A percentile compares a stretch with the other conserved stretches of the same genome.
These are phyloP conservation scores for Solanum pennellii DNA, from an alignment of 257 asterid species.

Conservation along the genomic window DNA sequence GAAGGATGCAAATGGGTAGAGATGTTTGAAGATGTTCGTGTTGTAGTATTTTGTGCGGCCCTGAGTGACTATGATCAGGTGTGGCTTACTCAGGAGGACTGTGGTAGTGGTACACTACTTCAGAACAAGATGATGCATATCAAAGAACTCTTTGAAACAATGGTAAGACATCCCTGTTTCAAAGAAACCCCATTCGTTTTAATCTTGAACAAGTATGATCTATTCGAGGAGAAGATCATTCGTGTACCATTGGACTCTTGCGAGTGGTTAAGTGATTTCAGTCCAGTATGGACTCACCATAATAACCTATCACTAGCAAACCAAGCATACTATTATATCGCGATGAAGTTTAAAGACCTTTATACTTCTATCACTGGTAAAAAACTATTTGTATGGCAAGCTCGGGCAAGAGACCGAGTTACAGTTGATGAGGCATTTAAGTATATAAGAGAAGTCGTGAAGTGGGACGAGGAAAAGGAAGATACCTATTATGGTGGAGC, in stretches of 20 bases:
- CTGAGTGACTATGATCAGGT: slow-evolving; percentile 5
- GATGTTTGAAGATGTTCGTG: slow-evolving; percentile 19
- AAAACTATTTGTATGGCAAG: slow-evolving; percentile 9
- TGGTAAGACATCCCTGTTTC: slow-evolving; percentile 16
- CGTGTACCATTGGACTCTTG: background rate
- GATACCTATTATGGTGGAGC: slow-evolving; percentile 1
- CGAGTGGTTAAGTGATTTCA: slow-evolving; percentile 5
- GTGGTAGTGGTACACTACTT: background rate
- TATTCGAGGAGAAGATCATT: slow-evolving; percentile 1
- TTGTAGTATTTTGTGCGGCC: slow-evolving; percentile 7
- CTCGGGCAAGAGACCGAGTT: slow-evolving; percentile 2
- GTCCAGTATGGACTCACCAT: background rate
- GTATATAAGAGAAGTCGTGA: slow-evolving; percentile 5
- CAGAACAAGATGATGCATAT: slow-evolving; percentile 12
- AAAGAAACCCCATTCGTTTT: slow-evolving; percentile 6
- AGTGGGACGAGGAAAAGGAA: slow-evolving; percentile 11
- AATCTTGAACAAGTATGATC: slow-evolving; percentile 18
- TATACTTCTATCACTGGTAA: slow-evolving; percentile 2
- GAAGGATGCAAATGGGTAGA: slow-evolving; percentile 13
- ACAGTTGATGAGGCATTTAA: slow-evolving; percentile 12
- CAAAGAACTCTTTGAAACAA: slow-evolving; percentile 10
- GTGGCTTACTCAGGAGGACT: background rate
- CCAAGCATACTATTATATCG: slow-evolving; percentile 10
- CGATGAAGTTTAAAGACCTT: slow-evolving; percentile 8
- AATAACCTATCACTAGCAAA: background rate